Base-by-base conservation (phyloP, 75 land plant genomes). In the Adiantum capillusveneris region DNA sequence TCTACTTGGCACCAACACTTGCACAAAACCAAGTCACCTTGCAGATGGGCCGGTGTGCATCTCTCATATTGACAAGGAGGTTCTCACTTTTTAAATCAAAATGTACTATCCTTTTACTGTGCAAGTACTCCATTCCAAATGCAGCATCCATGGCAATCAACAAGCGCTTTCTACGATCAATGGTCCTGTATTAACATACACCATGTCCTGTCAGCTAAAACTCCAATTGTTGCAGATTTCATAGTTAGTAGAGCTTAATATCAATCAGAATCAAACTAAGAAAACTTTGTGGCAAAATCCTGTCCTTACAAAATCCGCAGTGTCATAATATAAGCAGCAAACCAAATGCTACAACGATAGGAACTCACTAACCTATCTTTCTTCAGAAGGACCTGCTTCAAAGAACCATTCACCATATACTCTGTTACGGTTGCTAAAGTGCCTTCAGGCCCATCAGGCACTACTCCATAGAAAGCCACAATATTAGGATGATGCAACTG, bases 111-210 rank as follows among this genome's bases (percentile, higher is more conserved):
- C 82, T 84, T 65, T 88, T 91, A 27, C 79, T 85, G 65, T 91
- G 97, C 60, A 91, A 66, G 68, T 91, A 91, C 73, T 88, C 97
- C 97, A 91, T 91, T 20, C 97, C 97, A 80, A 91, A 87, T 64
- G 97, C 83, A 51, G 86, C 84, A 79, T 91, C 97, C 88, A 84
- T 91, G 29, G 86, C 97, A 57, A 91, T 77, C 11, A 91, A 79
- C 59, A 87, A 79, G 39, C 97, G 78, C 69, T 87, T 87, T 24
- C 97, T 83, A 11, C 97, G 83, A 52, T 91, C 97, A 65, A 91
- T 79, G 14, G 97, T 91, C 65, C 97, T 91, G 80, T 34, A 49
- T 48, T 60, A 67, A 53, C 22, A 30, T 52, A n/a, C n/a, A n/a
- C n/a, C n/a, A n/a, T n/a, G n/a, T n/a, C n/a, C n/a, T n/a, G n/a